Evolutionary conservation across 495 filamentous ascomycete genomes (phyloP), one percentile per base, ranked within the genome.

Genomic region (Podospora bellae-mahoneyi): DNA sequence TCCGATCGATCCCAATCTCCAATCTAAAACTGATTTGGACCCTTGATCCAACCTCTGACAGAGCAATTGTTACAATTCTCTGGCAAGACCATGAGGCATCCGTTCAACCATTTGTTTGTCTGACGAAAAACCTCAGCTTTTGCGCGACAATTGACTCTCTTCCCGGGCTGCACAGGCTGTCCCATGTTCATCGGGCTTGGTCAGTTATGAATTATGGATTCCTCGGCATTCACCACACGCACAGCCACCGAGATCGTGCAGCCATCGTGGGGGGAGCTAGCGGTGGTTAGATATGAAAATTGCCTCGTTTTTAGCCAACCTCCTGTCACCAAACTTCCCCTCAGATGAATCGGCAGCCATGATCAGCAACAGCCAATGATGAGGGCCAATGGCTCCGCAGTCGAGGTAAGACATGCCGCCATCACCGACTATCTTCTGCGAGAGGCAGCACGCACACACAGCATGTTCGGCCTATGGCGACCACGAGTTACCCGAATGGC

Each of bases 391-490:
- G 4, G 60, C 20, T 18, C 28, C 39, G 26, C 13, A 15, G 9
- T 28, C 27, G n/a, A 20, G 18, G 66, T 67, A 27, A 68, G 66
- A 64, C 66, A 64, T 54, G 28, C 27, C 19, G 39, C 60, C 16
- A 60, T 62, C 60, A 56, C 60, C 26, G 39, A 55, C 59, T 15
- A 58, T 6, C 66, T 13, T 30, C 39, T 32, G 66, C 59, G 34
- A 63, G 59, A 63, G 61, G 44, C n/a, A 63, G 44, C 30, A 32
- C 30, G 30, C 30, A 32, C 28, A 61, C 23, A 48, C 15, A 55
- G 62, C 54, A 64, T 4, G 6, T 5, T 68, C 55, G 63, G 32
- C 66, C 61, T 64, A 64, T 68, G 16, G 32, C 61, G 53, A 26
- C 15, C 5, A 19, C 19, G 60, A 26, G 54, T 32, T 30, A 55